Conservation (phyloP, 306 rosid genomes). For the Rosa rugosa region DNA sequence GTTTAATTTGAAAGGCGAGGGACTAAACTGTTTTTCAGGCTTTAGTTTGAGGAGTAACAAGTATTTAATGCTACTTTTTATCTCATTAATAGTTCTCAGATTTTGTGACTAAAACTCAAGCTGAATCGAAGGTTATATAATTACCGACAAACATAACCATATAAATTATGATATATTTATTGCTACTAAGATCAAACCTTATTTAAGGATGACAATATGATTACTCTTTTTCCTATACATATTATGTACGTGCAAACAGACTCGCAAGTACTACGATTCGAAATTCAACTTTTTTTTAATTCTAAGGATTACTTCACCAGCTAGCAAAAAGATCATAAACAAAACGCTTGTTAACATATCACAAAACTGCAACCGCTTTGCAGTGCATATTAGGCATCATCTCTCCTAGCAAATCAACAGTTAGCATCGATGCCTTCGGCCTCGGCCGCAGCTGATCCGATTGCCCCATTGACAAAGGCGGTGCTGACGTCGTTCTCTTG, state of each 20-base stretch:
- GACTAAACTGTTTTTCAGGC: too few species aligned
- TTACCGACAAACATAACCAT: too few species aligned
- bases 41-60: too few species aligned
- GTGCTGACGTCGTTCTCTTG: slow-evolving; percentile 47
- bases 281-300: neutral
- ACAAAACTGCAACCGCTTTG: slow-evolving; percentile 53
- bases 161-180: too few species aligned
- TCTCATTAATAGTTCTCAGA: too few species aligned
- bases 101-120: too few species aligned
- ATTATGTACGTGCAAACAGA: neutral
- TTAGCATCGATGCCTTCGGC: slow-evolving; percentile 66
- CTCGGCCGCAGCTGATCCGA: slow-evolving; percentile 29
- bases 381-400: slow-evolving; percentile 49
- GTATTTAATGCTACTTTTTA: too few species aligned
- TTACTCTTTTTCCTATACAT: neutral
- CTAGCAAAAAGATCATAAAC: slow-evolving; percentile 5
- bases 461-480: slow-evolving; percentile 31
- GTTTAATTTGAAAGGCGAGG: too few species aligned
- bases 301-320: neutral
- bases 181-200: neutral
- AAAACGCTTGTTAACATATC: slow-evolving; percentile 3
- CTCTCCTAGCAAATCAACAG: slow-evolving; percentile 61
- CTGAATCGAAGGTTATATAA: too few species aligned
- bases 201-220: neutral
- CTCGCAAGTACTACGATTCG: neutral